Conservation (phyloP, 495 filamentous ascomycete genomes). For the Platismatia glauca region DNA sequence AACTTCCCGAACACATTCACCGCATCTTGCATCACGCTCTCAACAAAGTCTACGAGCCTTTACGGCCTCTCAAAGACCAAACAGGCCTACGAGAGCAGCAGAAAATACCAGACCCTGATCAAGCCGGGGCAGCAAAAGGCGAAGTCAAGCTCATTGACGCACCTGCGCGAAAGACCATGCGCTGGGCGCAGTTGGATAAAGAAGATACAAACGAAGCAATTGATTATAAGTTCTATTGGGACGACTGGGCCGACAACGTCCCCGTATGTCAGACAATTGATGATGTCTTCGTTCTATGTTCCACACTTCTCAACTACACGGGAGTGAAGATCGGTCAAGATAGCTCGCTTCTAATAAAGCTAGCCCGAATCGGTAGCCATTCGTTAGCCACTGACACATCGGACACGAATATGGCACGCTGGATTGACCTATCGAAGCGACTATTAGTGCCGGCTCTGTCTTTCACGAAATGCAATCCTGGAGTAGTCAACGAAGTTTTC, state of each 20-base stretch:
- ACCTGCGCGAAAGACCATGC: slow-evolving; percentile 51
- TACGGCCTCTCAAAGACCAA: slow-evolving; percentile 38
- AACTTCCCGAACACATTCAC: slow-evolving; percentile 68
- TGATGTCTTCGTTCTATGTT: slow-evolving; percentile 81
- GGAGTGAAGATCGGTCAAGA: slow-evolving; percentile 87
- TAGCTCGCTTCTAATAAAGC: slow-evolving; percentile 61
- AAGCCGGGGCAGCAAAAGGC: slow-evolving; percentile 55
- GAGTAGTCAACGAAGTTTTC: slow-evolving; percentile 76
- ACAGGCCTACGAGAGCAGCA: slow-evolving; percentile 39
- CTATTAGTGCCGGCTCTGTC: slow-evolving; percentile 78
- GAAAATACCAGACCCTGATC: slow-evolving; percentile 48
- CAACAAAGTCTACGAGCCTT: slow-evolving; percentile 52
- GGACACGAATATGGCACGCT: slow-evolving; percentile 55
- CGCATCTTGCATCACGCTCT: slow-evolving; percentile 76
- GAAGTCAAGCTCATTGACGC: slow-evolving; percentile 49
- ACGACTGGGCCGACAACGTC: slow-evolving; percentile 91
- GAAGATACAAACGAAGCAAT: slow-evolving; percentile 61
- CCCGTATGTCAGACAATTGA: slow-evolving; percentile 84
- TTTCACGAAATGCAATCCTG: slow-evolving; percentile 70
- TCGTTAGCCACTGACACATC: slow-evolving; percentile 65
- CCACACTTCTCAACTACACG: slow-evolving; percentile 71
- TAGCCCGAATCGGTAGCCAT: slow-evolving; percentile 70
- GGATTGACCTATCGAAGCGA: slow-evolving; percentile 72
- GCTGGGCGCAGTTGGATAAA: slow-evolving; percentile 72
- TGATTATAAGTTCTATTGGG: slow-evolving; percentile 89